These are phyloP conservation scores for Globisporangium canariense DNA, from an alignment of 352 stramenopile genomes.

Conservation along the genomic window DNA sequence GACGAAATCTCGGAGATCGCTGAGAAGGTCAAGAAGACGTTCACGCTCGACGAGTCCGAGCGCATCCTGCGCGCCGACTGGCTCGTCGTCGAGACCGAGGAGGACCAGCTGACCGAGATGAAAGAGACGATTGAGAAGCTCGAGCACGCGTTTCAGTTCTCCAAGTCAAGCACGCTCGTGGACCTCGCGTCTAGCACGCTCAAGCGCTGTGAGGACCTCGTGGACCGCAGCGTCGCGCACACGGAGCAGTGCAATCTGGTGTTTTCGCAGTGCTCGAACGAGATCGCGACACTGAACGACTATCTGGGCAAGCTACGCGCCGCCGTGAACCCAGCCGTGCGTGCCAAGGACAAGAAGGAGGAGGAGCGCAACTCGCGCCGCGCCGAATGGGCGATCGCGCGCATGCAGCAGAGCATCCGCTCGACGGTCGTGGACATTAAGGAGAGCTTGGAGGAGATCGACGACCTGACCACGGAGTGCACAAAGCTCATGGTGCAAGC, in stretches of 20 bases:
- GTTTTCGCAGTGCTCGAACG: conserved; percentile 76
- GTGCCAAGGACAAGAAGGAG: conserved; percentile 60
- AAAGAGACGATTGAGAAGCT: conserved; percentile 61
- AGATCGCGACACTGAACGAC: conserved; percentile 71
- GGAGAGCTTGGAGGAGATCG: conserved; percentile 71
- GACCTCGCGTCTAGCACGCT: conserved; percentile 71
- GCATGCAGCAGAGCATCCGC: conserved; percentile 68
- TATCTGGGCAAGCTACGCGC: conserved; percentile 76
- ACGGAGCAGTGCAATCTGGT: conserved; percentile 80
- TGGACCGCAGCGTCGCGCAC: conserved; percentile 64
- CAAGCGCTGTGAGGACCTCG: conserved; percentile 61
- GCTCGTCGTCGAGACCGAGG: conserved; percentile 79
- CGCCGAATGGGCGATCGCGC: conserved; percentile 69
- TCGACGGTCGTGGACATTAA: conserved; percentile 69
- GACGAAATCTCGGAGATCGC: conserved; percentile 48
- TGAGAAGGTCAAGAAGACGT: conserved; percentile 62
- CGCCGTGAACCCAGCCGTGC: conserved; percentile 46
- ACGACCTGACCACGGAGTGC: conserved; percentile 77
- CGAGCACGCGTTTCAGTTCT: conserved; percentile 82
- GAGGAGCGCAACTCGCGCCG: conserved; percentile 68
- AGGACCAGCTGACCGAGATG: conserved; percentile 60
- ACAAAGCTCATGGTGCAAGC: conserved; percentile 84
- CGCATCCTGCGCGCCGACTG: conserved; percentile 65
- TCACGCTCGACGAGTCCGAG: conserved; percentile 71
- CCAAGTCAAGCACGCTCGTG: conserved; percentile 63